Percentiles rank a stretch among this genome's conserved stretches.
Evolutionary conservation across 352 stramenopile species (phyloP).

Genomic region (Aphanomyces invadans): DNA sequence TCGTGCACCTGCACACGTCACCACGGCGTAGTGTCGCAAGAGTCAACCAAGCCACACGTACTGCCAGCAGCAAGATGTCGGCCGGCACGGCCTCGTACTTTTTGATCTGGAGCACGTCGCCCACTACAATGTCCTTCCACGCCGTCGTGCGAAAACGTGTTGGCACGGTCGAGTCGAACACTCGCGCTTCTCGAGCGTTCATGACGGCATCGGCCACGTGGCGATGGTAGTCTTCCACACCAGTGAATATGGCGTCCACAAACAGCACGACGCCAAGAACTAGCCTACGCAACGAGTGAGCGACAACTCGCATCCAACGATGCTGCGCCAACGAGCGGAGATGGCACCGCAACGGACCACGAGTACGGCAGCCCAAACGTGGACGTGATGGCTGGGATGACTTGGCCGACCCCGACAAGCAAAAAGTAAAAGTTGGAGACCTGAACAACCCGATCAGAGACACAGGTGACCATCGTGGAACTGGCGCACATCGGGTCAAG

Average conservation of each 20-base stretch:
- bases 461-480: not conserved
- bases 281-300: slow-evolving; percentile 28
- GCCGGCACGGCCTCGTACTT: slow-evolving; percentile 82
- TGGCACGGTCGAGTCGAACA: slow-evolving; percentile 44
- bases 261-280: slow-evolving; percentile 76
- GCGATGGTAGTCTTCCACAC: slow-evolving; percentile 73
- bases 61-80: slow-evolving; percentile 68
- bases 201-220: slow-evolving; percentile 74
- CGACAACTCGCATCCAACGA: not conserved
- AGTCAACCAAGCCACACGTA: slow-evolving; percentile 22
- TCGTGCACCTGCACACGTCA: slow-evolving; percentile 33
- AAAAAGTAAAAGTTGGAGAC: slow-evolving; percentile 88
- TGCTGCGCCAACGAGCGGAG: too few species aligned
- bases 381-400: slow-evolving; percentile 80
- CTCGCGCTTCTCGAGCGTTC: slow-evolving; percentile 55
- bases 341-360: slow-evolving; percentile 42
- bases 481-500: not conserved
- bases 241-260: slow-evolving; percentile 76
- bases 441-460: not conserved
- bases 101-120: slow-evolving; percentile 77
- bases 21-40: not conserved
- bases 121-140: slow-evolving; percentile 62
- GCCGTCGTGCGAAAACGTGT: slow-evolving; percentile 44
- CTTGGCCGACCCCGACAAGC: slow-evolving; percentile 76
- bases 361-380: slow-evolving; percentile 78